Evolutionary conservation across 2,329 filamentous ascomycete species (phyloP).

Genomic region (Cercospora sp.): DNA sequence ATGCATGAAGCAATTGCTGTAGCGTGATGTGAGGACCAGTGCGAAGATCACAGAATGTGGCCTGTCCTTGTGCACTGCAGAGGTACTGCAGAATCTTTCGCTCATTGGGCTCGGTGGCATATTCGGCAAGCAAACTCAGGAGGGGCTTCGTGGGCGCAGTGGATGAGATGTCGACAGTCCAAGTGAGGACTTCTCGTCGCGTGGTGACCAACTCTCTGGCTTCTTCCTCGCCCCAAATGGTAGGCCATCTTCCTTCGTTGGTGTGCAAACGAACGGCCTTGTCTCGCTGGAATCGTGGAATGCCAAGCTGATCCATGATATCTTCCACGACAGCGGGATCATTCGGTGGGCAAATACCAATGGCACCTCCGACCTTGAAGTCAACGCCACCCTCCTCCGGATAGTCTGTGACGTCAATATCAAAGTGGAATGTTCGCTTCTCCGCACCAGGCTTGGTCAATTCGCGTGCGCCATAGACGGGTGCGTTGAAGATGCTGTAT

Average conservation of each 20-base stretch:
- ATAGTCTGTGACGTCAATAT: constrained; percentile 94
- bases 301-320: constrained; percentile 75
- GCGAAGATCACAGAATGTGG: constrained; percentile 86
- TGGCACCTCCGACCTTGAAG: constrained; percentile 94
- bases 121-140: constrained; percentile 80
- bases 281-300: constrained; percentile 80
- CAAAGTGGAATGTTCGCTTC: constrained; percentile 97
- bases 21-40: constrained; percentile 83
- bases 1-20: constrained; percentile 82
- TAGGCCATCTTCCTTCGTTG: constrained; percentile 83
- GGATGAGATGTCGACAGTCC: constrained; percentile 93
- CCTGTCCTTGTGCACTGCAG: constrained; percentile 85
- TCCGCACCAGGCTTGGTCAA: constrained; percentile 85
- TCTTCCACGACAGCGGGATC: constrained; percentile 74
- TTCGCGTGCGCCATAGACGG: constrained; percentile 78
- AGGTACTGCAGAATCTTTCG: constrained; percentile 85
- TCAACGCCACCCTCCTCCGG: constrained; percentile 80
- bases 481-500: constrained; percentile 88
- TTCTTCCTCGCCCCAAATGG: constrained; percentile 92
- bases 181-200: constrained; percentile 85
- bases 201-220: constrained; percentile 85
- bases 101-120: constrained; percentile 77
- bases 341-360: constrained; percentile 90
- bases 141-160: constrained; percentile 87
- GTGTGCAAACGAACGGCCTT: constrained; percentile 80